Base-by-base conservation (phyloP, 108 stramenopile genomes). In the Cylindrotheca fusiformis region DNA sequence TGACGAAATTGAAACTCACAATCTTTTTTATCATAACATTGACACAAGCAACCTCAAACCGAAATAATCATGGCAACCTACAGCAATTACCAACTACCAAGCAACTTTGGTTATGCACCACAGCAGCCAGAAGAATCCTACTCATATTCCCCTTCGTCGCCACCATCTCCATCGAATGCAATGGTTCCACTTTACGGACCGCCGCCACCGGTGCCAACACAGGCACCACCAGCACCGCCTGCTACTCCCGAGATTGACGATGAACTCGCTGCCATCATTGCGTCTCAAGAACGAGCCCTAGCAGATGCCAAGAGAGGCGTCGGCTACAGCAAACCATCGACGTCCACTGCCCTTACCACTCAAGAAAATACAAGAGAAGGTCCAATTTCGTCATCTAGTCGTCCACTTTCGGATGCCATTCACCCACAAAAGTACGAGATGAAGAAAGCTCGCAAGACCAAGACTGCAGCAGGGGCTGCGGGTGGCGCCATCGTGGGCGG, bases 401-500 rank as follows among this genome's bases (percentile, higher is more conserved):
- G n/a, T n/a, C n/a, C n/a, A n/a, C n/a, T 24, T 22, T 48, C 47
- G 19, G 67, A 70, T 32, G 69, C 52, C 6, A 49, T 70, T 53
- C 69, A 70, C 24, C 69, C 69, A 27, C 14, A 55, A 12, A 33
- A 46, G 6, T 17, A 25, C 5, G 30, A 53, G 12, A 65, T 71
- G 69, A 70, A 70, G 29, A 18, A 70, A 46, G 29, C 52, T 1
- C 60, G 69, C 8, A 61, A 61, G 12, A 26, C 20, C 25, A 61
- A 62, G 21, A 70, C 69, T 17, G 60, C 32, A 10, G 69, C 47
- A 1, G 60, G 55, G 2, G 69, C 60, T 1, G 31, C 69, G 10
- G 24, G 41, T 26, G 69, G 69, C 19, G 60, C 60, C 30, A 48
- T 70, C 20, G 52, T 70, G 17, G 69, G 69, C 25, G 60, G 60